These are phyloP conservation scores for Mycena maculata DNA, from an alignment of 768 basidiomycete genomes.

Conservation along the genomic window DNA sequence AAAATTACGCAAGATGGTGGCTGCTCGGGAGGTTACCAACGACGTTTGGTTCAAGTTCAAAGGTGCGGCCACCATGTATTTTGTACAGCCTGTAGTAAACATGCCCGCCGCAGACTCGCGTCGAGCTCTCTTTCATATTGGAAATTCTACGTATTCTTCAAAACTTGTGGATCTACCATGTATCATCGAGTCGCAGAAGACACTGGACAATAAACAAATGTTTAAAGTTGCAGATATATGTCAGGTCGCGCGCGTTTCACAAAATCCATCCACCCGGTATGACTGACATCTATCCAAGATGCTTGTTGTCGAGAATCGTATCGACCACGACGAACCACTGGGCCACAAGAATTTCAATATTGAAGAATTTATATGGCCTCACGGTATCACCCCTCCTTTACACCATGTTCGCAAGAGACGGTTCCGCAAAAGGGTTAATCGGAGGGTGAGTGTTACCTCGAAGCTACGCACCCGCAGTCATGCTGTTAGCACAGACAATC, in stretches of 20 bases:
- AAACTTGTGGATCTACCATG: conserved; percentile 97
- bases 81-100: conserved; percentile 26
- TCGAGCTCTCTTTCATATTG: conserved; percentile 89
- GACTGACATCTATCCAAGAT: conserved; percentile 65
- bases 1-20: conserved; percentile 83
- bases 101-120: conserved; percentile 78
- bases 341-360: conserved; percentile 82
- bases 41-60: conserved; percentile 99
- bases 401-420: conserved; percentile 91
- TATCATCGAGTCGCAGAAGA: conserved; percentile 95
- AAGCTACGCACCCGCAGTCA: neutral
- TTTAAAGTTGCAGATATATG: conserved; percentile 99
- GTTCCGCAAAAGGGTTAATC: conserved; percentile 91
- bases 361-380: conserved; percentile 97
- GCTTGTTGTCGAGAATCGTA: conserved; percentile 86
- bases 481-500: conserved; percentile 70
- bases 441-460: conserved; percentile 61
- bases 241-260: conserved; percentile 67
- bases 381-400: conserved; percentile 94
- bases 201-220: conserved; percentile 95
- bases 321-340: conserved; percentile 76
- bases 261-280: conserved; percentile 18
- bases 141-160: conserved; percentile 82
- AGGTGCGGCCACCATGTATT: conserved; percentile 58
- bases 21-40: conserved; percentile 78